phyloP scores from a whole-genome alignment of 306 rosid species.

The Neltuma alba region DNA sequence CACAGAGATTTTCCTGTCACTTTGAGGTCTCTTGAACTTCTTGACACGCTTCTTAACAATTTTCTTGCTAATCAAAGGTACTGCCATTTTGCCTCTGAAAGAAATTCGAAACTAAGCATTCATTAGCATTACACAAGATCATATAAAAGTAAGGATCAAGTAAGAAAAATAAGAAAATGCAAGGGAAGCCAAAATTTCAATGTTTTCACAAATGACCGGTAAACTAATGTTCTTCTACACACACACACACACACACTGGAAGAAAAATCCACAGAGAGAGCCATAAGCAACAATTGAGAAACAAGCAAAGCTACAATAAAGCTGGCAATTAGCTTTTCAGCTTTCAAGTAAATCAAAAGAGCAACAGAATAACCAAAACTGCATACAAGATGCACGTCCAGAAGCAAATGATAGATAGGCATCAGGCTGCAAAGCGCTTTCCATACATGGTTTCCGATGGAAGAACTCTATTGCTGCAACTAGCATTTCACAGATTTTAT shows the following conservation, averaged over 20 bases:
- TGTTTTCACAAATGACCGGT: too few relatives aligned
- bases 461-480: neutral
- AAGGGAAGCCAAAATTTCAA: neutral
- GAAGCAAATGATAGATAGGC: neutral
- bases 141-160: neutral
- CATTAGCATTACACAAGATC: neutral
- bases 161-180: too few relatives aligned
- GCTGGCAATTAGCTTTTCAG: neutral
- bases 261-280: neutral
- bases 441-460: neutral
- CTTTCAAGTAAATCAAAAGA: neutral
- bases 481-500: neutral
- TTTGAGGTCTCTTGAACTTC: conserved; percentile 74
- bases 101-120: neutral
- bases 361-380: neutral
- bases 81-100: conserved; percentile 51
- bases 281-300: neutral
- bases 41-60: conserved; percentile 86
- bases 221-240: neutral
- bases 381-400: neutral
- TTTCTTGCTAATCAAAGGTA: conserved; percentile 69
- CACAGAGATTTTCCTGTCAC: conserved; percentile 81
- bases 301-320: neutral
- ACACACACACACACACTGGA: too few relatives aligned
- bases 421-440: too few relatives aligned